These are phyloP conservation scores for Chlamydomonas schloesseri DNA, from an alignment of 139 green algal species.

Conservation along the genomic window DNA sequence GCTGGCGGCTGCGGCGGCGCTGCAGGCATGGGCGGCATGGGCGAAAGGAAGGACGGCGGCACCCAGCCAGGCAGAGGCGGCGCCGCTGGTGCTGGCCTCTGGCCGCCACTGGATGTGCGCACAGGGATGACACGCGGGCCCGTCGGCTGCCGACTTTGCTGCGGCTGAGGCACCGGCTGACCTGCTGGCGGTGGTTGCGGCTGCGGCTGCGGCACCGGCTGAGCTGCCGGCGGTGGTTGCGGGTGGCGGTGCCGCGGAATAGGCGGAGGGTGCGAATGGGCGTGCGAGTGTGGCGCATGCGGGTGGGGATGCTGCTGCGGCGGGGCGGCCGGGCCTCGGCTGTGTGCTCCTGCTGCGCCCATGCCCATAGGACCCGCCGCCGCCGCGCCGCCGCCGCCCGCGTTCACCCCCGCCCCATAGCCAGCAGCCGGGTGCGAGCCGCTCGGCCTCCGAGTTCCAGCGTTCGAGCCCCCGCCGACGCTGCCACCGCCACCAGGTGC, in stretches of 20 bases:
- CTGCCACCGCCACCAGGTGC: no score
- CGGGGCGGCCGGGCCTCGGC: background rate
- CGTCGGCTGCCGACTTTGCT: background rate
- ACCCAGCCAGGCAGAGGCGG: background rate
- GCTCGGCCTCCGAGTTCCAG: background rate
- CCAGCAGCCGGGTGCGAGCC: no score
- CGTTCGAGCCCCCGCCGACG: background rate
- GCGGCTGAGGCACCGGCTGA: background rate
- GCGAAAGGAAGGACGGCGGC: background rate
- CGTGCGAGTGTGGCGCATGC: background rate
- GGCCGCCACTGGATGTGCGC: background rate
- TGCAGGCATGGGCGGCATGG: background rate
- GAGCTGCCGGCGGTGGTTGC: background rate
- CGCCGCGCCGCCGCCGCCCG: background rate
- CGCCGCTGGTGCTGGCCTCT: no score
- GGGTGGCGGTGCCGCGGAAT: background rate
- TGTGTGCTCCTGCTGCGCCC: background rate
- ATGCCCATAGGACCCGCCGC: slow-evolving; percentile 8
- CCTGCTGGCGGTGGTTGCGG: no score
- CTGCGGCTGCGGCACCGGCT: background rate
- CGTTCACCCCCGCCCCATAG: no score
- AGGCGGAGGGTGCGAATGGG: background rate
- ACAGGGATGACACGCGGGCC: slow-evolving; percentile 14
- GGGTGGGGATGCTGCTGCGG: background rate
- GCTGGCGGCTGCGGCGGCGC: background rate